Evolutionary conservation across 208 protist genomes (phyloP), one percentile per base, ranked within the genome.

Genomic region (Leishmania arabica): DNA sequence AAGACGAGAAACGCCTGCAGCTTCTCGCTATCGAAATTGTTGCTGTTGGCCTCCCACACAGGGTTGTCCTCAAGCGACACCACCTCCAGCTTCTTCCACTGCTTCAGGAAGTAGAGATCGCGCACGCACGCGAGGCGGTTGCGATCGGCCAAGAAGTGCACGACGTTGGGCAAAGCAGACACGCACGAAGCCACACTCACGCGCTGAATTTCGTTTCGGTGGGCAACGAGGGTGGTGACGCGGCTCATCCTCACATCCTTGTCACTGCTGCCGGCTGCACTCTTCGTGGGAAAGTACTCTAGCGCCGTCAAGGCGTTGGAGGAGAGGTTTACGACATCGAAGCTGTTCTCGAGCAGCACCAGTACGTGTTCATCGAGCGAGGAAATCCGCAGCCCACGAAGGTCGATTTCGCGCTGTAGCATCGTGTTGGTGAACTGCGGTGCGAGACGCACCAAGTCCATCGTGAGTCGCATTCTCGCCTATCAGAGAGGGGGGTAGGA

Each of bases 371-470:
- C 95, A 64, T 97, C 95, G 40, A 97, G 88, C 17, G 89, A 90
- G 34, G 93, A 94, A 34, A 97, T 84, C 17, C 90, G 84, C 75
- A 96, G 83, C 3, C 93, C 95, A 15, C 95, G 93, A 27, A 97
- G 87, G 75, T 97, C 95, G 47, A 97, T 90, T 73, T 97, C 93
- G 9, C 95, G 90, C 84, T 96, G 91, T 64, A 82, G 83, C 71
- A 97, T 76, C 75, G 92, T 90, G 77, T 97, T 97, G 5, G 88
- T 96, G 73, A 97, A 94, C 86, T 97, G 95, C 60, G 95, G 95
- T 24, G 95, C 92, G 56, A 89, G 88, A 24, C 92, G 88, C 56
- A 97, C 73, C 24, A 90, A 83, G 66, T 96, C 91, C 47, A 93
- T 75, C 4, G 91, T 95, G 56, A 97, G 89, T 13, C 95, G 90